Conservation (phyloP, 768 basidiomycete species). For the Myochromella boudieri region DNA sequence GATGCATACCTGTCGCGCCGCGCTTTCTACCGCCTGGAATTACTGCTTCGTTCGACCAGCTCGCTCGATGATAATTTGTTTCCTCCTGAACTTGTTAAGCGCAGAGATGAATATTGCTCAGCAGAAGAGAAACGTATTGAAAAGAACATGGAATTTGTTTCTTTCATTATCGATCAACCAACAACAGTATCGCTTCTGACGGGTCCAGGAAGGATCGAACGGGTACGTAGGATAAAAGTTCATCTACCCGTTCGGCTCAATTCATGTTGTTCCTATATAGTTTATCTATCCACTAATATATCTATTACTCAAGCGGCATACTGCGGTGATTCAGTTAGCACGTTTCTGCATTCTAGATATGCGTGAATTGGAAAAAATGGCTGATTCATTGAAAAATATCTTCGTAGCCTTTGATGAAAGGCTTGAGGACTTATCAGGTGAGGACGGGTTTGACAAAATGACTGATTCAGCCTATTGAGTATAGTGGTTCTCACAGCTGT, state of each 20-base stretch:
- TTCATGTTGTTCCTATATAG: not conserved
- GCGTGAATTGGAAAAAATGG: not conserved
- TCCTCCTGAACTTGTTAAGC: not conserved
- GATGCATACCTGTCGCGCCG: not conserved
- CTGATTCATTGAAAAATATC: not conserved
- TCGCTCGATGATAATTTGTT: not conserved
- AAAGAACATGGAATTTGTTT: not conserved
- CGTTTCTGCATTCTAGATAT: not conserved
- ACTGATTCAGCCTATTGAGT: not conserved
- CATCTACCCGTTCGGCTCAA: no score
- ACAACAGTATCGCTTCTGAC: not conserved
- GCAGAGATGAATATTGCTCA: not conserved
- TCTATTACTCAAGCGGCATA: not conserved
- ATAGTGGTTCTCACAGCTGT: not conserved
- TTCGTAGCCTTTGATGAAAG: not conserved
- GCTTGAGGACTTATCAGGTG: conserved; percentile 3
- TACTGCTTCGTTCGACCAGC: not conserved
- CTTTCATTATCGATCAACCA: not conserved
- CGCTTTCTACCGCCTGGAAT: not conserved
- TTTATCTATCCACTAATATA: conserved; percentile 5
- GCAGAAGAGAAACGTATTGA: not conserved
- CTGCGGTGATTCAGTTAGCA: not conserved
- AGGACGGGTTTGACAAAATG: not conserved
- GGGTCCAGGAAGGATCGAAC: not conserved
- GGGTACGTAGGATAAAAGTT: no score